Percentiles rank a stretch among this genome's conserved stretches.
These are phyloP conservation scores for Ulmus americana DNA, from an alignment of 331 rosid species.

Conservation along the genomic window DNA sequence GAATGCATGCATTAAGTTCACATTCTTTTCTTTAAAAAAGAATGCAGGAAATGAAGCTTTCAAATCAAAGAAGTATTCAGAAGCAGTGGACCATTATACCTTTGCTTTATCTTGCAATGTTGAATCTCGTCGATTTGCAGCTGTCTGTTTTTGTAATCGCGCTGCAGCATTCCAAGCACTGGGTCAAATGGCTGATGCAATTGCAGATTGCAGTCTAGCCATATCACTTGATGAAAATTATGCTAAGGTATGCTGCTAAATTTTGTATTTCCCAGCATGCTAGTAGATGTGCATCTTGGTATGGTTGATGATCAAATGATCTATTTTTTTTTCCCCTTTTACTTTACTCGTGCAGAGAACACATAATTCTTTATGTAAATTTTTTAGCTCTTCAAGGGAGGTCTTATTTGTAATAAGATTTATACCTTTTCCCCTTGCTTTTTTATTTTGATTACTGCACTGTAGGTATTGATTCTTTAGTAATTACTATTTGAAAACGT, in stretches of 20 bases:
- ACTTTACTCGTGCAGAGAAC: too few relatives aligned
- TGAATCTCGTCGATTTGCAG: constrained; percentile 72
- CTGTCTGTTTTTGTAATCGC: constrained; percentile 88
- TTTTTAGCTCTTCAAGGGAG: too few relatives aligned
- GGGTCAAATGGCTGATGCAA: constrained; percentile 85
- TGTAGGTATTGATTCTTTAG: too few relatives aligned
- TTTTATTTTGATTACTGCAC: too few relatives aligned
- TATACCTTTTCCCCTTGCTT: too few relatives aligned
- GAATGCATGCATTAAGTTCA: constrained; percentile 7
- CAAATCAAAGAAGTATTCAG: constrained; percentile 52
- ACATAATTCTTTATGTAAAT: too few relatives aligned
- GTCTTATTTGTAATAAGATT: too few relatives aligned
- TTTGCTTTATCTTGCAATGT: constrained; percentile 62
- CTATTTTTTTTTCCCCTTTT: too few relatives aligned
- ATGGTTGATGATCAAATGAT: background rate
- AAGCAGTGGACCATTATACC: constrained; percentile 75
- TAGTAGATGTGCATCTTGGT: background rate
- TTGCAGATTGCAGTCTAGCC: constrained; percentile 88
- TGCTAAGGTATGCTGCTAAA: constrained; percentile 50
- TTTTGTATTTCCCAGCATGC: constrained; percentile 1
- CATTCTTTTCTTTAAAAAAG: constrained; percentile 39
- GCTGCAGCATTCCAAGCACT: constrained; percentile 93
- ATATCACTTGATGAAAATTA: constrained; percentile 77
- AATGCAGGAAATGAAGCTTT: constrained; percentile 79
- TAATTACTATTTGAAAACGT: too few relatives aligned